Base-by-base conservation (phyloP, 2,329 filamentous ascomycete species). In the Didymella pinodella region DNA sequence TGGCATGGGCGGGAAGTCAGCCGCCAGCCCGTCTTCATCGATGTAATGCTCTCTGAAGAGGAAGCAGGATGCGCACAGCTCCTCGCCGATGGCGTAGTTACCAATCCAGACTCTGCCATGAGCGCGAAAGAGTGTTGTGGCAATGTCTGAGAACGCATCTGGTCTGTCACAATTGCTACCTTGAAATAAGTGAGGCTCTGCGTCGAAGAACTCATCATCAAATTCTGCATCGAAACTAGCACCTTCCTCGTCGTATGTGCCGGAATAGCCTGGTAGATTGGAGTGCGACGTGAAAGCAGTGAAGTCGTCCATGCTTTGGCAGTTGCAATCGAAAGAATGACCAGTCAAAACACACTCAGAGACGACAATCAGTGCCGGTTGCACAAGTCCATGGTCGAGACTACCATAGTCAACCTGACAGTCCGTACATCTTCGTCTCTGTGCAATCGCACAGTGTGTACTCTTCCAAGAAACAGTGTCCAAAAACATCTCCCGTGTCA, bases 21-120 rank as follows among this genome's bases (percentile, higher is more conserved):
- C 57, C 12, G 53, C 50, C 4, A 61, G 25, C 1, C 57, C 61
- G 50, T 63, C 57, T 28, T 57, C 34, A 4, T 43, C 29, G 10
- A 57, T 63, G 22, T 61, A 63, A 14, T 55, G 28, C 47, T 63
- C 61, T 25, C 48, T 46, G 10, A 36, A 25, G 5, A 63, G 1
- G 8, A 63, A 41, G 18, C 61, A 63, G 20, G 54, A 48, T 7
- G 57, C 43, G 22, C 57, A 63, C 1, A 63, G 48, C 10, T 40
- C 49, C 25, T 61, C 48, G 7, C 44, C 48, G 4, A 56, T 45
- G 6, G 44, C 36, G 25, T 60, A 50, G 3, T 47, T n/a, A 36
- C 48, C 41, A 4, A 63, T 48, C 60, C 62, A 65, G 14, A 46
- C 34, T 5, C 59, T 28, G 22, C 62, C 62, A 14, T 65, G 60